A percentile compares a stretch with the other conserved stretches of the same genome.
Evolutionary conservation across 805 yeast species (phyloP).

Genomic region (Pichia sporocuriosa): DNA sequence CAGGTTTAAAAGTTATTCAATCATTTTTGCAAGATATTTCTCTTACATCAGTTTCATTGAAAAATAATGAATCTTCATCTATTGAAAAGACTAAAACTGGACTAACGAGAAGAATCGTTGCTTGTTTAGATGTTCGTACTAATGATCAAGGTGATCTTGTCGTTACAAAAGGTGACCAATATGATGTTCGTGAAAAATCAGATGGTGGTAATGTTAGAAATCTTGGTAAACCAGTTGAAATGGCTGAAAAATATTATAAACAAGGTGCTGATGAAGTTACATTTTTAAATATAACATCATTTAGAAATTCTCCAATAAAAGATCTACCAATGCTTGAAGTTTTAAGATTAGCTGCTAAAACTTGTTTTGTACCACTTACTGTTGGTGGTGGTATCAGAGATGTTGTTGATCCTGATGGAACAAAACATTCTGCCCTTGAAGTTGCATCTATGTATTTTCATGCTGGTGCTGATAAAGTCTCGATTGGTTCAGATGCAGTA

Average conservation of each 20-base stretch:
- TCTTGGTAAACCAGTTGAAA: slow-evolving; percentile 91
- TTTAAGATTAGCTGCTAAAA: slow-evolving; percentile 70
- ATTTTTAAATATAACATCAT: slow-evolving; percentile 89
- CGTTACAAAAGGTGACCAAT: slow-evolving; percentile 98
- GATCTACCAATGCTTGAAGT: slow-evolving; percentile 97
- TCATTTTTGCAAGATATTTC: slow-evolving; percentile 59
- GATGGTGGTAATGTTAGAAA: slow-evolving; percentile 64
- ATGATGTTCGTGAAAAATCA: slow-evolving; percentile 83
- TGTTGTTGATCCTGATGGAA: slow-evolving; percentile 78
- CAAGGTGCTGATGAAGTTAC: slow-evolving; percentile 99
- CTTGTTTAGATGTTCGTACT: slow-evolving; percentile 94
- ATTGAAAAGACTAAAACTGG: slow-evolving; percentile 40
- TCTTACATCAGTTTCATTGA: too few relatives aligned
- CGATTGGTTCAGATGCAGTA: slow-evolving; percentile 98
- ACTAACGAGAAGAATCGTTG: slow-evolving; percentile 84
- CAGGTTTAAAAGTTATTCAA: slow-evolving; percentile 73
- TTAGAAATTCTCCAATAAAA: slow-evolving; percentile 84
- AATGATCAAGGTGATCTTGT: slow-evolving; percentile 94
- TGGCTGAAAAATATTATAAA: slow-evolving; percentile 81
- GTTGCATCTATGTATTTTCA: slow-evolving; percentile 89
- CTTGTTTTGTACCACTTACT: slow-evolving; percentile 93
- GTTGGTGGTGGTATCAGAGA: slow-evolving; percentile 98
- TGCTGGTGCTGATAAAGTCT: slow-evolving; percentile 97
- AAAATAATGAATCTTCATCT: background rate
- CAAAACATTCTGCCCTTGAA: slow-evolving; percentile 71